Conservation (phyloP, 2,329 filamentous ascomycete genomes). For the Arthroderma uncinatum region DNA sequence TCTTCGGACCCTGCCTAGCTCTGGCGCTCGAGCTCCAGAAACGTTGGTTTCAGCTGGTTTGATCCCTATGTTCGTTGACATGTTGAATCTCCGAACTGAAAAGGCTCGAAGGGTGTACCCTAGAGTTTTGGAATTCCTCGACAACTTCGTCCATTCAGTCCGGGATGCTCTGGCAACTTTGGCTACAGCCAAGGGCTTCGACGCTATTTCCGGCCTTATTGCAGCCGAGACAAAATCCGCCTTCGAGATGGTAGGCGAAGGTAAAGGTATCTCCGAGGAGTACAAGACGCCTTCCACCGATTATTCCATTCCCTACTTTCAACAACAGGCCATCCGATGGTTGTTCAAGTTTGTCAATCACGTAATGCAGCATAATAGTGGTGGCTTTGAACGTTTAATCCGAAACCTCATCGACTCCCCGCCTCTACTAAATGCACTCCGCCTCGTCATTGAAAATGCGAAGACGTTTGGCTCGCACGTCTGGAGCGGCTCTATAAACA, state of each 20-base stretch:
- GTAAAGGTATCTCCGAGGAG: slow-evolving; percentile 58
- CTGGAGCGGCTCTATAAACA: slow-evolving; percentile 88
- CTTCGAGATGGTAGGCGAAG: slow-evolving; percentile 52
- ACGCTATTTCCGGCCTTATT: slow-evolving; percentile 79
- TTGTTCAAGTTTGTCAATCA: slow-evolving; percentile 94
- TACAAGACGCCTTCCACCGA: slow-evolving; percentile 77
- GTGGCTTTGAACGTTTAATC: slow-evolving; percentile 78
- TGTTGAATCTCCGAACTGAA: slow-evolving; percentile 68
- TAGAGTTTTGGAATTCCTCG: slow-evolving; percentile 74
- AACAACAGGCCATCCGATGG: slow-evolving; percentile 88
- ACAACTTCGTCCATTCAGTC: slow-evolving; percentile 75
- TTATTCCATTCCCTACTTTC: slow-evolving; percentile 84
- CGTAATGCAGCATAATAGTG: slow-evolving; percentile 72
- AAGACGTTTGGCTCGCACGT: slow-evolving; percentile 78
- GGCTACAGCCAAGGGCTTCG: slow-evolving; percentile 70
- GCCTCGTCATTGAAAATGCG: slow-evolving; percentile 70
- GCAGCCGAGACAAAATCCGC: slow-evolving; percentile 65
- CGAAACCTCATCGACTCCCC: slow-evolving; percentile 92
- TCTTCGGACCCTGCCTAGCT: slow-evolving; percentile 64
- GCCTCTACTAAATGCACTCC: slow-evolving; percentile 65
- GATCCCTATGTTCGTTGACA: slow-evolving; percentile 80
- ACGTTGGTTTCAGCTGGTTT: slow-evolving; percentile 82
- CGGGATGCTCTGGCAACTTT: slow-evolving; percentile 75
- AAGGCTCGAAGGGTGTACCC: slow-evolving; percentile 76
- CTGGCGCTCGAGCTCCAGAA: slow-evolving; percentile 60